Base-by-base conservation (phyloP, 352 stramenopile genomes). In the Albugo laibachii region DNA sequence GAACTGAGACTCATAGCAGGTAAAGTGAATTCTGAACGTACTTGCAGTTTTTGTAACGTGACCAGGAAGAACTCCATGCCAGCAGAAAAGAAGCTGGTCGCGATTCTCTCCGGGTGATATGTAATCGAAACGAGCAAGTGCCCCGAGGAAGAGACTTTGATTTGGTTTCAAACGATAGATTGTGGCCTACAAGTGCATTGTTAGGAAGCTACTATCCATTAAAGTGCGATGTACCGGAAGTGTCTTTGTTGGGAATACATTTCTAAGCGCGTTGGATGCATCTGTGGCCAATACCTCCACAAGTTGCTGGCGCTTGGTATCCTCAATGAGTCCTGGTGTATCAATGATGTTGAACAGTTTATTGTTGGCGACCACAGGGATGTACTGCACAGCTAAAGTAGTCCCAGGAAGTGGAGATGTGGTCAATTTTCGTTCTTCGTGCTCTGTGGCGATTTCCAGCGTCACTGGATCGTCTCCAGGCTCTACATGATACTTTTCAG, bases 331-430 rank as follows among this genome's bases (percentile, higher is more conserved):
- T 15, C 77, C 77, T 0, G 77, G 77, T 8, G 71, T 86, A 52
- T 89, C 77, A 8, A 89, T 52, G 36, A 86, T 72, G 53, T 89
- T 84, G 56, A 79, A 89, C 10, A 77, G 56, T 20, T 89, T 70
- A 34, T 89, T 83, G 39, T 73, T 75, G 24, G 78, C 63, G 35
- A 87, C 79, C 4, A 91, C 63, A 2, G 77, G 73, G 50, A 87
- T 53, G 48, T 79, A 71, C 52, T 84, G 76, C 16, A 87, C 75
- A 4, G 74, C 83, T 38, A 96, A 58, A 11, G 85, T 96, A 20
- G 85, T 96, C 24, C 85, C 85, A 2, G 85, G 85, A 13, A 96
- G 62, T 19, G 72, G 71, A n/a, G 83, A 95, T 13, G 80, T 93
- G 13, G 83, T 95, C 61, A 94, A 78, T 40, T 78, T 52, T 2